Conservation (phyloP, 306 rosid species). For the Senna siamea region DNA sequence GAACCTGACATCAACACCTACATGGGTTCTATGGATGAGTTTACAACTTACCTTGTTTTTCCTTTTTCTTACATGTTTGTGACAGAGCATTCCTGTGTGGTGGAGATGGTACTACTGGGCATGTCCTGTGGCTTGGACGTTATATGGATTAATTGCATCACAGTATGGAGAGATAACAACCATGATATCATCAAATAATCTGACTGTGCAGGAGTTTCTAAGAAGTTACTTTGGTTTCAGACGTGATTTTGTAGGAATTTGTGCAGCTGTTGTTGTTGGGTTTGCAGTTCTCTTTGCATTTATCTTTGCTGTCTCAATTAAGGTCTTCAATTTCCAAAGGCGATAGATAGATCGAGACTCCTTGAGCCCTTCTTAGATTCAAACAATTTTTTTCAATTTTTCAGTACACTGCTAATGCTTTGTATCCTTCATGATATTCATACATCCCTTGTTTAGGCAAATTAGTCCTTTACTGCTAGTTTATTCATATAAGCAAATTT, state of each 20-base stretch:
- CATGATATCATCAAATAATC: slow-evolving; percentile 29
- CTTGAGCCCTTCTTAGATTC: not conserved
- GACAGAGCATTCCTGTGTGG: slow-evolving; percentile 63
- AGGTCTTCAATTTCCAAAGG: slow-evolving; percentile 58
- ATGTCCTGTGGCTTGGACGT: slow-evolving; percentile 79
- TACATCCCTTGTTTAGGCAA: not conserved
- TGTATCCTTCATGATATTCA: not conserved
- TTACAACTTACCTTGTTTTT: not conserved
- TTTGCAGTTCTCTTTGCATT: slow-evolving; percentile 46
- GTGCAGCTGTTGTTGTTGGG: slow-evolving; percentile 47
- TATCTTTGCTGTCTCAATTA: slow-evolving; percentile 52
- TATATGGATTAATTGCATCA: slow-evolving; percentile 75
- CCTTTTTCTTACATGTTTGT: not conserved
- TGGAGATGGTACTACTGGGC: slow-evolving; percentile 92
- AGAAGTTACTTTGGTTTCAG: slow-evolving; percentile 46
- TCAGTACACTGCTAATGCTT: not conserved
- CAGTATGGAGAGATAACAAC: slow-evolving; percentile 59
- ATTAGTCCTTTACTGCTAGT: not conserved
- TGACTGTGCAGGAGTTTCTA: slow-evolving; percentile 47
- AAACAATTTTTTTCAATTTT: not conserved
- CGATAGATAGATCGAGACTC: slow-evolving; percentile 37
- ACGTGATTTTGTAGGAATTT: slow-evolving; percentile 55
- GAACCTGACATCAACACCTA: not conserved
- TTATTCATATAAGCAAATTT: too few species aligned
- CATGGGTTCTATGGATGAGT: not conserved